phyloP scores from a whole-genome alignment of 2,329 filamentous ascomycete genomes.

The Penicillium olsonii region DNA sequence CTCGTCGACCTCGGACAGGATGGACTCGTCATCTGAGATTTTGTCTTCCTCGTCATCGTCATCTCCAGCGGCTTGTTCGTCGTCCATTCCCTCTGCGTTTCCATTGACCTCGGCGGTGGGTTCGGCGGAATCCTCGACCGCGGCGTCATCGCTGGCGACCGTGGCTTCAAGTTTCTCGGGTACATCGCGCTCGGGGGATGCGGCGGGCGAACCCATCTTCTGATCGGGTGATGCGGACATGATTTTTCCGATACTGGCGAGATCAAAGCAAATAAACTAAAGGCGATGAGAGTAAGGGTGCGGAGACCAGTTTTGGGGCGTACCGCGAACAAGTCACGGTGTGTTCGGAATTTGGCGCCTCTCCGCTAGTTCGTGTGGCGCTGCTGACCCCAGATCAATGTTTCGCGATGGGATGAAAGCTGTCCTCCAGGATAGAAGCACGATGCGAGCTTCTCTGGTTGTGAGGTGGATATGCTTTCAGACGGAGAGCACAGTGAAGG shows the following conservation, averaged over 20 bases:
- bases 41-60: constrained; percentile 40
- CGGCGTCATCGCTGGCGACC: constrained; percentile 24
- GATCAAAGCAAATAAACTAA: neutral
- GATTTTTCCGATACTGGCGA: constrained; percentile 1
- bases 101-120: constrained; percentile 24
- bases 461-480: constrained; percentile 1
- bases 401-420: neutral
- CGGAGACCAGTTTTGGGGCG: neutral
- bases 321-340: constrained; percentile 14
- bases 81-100: constrained; percentile 17
- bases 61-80: constrained; percentile 16
- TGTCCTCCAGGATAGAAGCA: neutral
- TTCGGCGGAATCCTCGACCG: constrained; percentile 9
- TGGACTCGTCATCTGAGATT: constrained; percentile 62
- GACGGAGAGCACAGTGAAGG: constrained; percentile 11
- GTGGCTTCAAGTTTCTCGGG: constrained; percentile 30
- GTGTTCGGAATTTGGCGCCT: constrained; percentile 11
- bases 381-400: neutral
- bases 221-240: constrained; percentile 45
- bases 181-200: constrained; percentile 27
- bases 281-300: neutral
- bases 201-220: constrained; percentile 23
- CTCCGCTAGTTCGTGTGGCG: constrained; percentile 2
- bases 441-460: neutral
- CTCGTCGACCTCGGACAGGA: constrained; percentile 65